Evolutionary conservation across 2,329 filamentous ascomycete genomes (phyloP), one percentile per base, ranked within the genome.

Genomic region (Colletotrichum higginsianum): DNA sequence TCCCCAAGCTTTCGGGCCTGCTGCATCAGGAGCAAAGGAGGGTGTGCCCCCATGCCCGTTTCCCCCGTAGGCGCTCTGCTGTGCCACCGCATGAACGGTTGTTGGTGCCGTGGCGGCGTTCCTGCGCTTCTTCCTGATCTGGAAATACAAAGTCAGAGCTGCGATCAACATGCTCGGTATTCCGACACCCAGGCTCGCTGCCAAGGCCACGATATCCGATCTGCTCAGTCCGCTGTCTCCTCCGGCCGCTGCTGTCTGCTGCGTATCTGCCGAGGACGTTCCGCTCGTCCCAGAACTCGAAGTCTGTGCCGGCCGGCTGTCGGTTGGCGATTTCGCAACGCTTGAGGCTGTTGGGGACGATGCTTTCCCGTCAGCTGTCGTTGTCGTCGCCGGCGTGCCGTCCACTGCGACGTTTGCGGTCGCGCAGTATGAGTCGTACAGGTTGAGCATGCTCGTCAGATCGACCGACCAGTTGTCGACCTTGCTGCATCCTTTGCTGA

Each of bases 111-210:
- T 42, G 7, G 35, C 42, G 4, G 57, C 58, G 7, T 61, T 67
- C 12, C 46, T 74, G 61, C 74, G 77, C 61, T 67, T 75, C 73
- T 72, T 74, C 40, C 52, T 52, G 52, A 74, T 64, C 72, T 74
- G 74, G 56, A 75, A 67, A 61, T 67, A 75, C 30, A 75, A 63
- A 55, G 74, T 75, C 53, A 74, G 49, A 49, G 61, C 61, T 79
- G 61, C 84, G 35, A 74, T 78, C 71, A 55, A 78, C 81, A 66
- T 83, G 75, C 62, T 85, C 79, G 75, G 75, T 44, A 79, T 75
- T 2, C 77, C 79, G 35, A 81, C 66, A 18, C 76, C 76, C 58
- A 76, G 67, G 26, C 75, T 76, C 12, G 77, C 76, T 4, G 77
- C 77, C 40, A 78, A 66, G 1, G 76, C 77, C 9, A 78, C 74